Percentiles rank a stretch among this genome's conserved stretches.
Conservation (phyloP, 805 yeast species). For the Metschnikowia colocasiae region DNA sequence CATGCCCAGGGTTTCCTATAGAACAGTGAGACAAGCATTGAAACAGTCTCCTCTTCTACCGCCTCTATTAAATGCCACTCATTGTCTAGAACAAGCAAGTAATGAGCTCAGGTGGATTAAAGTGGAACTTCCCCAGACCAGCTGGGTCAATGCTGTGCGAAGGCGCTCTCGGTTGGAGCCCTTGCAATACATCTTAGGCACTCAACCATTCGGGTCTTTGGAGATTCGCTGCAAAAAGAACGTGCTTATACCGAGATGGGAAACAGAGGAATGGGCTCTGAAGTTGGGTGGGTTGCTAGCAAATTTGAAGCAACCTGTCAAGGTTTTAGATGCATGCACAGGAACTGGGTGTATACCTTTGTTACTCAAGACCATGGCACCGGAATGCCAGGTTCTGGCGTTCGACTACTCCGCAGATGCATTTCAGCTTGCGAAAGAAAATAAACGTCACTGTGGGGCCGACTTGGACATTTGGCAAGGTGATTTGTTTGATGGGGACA, state of each 20-base stretch:
- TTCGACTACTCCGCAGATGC: conserved; percentile 60
- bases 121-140: conserved; percentile 45
- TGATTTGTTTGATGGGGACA: conserved; percentile 8
- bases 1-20: conserved; percentile 34
- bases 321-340: conserved; percentile 19
- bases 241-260: conserved; percentile 90
- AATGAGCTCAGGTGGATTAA: conserved; percentile 64
- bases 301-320: neutral
- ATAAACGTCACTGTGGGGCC: conserved; percentile 25
- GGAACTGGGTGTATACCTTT: conserved; percentile 72
- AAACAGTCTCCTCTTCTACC: conserved; percentile 27
- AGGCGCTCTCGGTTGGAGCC: conserved; percentile 59
- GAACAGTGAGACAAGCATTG: conserved; percentile 26
- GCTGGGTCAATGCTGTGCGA: conserved; percentile 52
- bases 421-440: conserved; percentile 45
- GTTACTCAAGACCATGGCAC: conserved; percentile 31
- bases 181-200: conserved; percentile 77
- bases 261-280: conserved; percentile 86
- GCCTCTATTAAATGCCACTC: conserved; percentile 32
- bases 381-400: conserved; percentile 33
- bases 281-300: neutral
- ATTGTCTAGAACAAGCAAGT: conserved; percentile 40
- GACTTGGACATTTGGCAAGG: conserved; percentile 7
- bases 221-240: conserved; percentile 55
- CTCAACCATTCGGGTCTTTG: conserved; percentile 81